phyloP scores from a whole-genome alignment of 2,329 filamentous ascomycete species.

The Paraphaeosphaeria minitans region DNA sequence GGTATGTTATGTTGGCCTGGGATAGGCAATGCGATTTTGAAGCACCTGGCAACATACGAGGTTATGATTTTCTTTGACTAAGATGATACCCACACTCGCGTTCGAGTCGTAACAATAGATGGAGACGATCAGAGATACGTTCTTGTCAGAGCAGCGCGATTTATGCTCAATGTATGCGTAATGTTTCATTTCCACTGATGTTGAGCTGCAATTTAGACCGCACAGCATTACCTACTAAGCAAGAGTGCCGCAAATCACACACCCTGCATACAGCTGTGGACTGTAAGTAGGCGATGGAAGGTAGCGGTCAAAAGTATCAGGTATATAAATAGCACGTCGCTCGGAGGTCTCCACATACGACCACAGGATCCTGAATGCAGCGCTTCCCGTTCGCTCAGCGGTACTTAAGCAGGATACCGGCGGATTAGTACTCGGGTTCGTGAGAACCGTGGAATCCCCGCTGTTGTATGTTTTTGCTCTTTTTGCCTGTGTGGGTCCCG shows the following conservation, averaged over 20 bases:
- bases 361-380: slow-evolving; percentile 9
- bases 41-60: background rate
- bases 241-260: too few species aligned
- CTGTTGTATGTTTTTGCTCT: slow-evolving; percentile 4
- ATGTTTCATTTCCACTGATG: background rate
- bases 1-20: background rate
- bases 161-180: background rate
- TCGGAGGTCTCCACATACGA: slow-evolving; percentile 4
- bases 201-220: too few species aligned
- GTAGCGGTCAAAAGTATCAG: background rate
- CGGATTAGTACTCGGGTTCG: slow-evolving; percentile 11
- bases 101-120: background rate
- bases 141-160: background rate
- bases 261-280: too few species aligned
- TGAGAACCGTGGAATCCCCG: slow-evolving; percentile 11
- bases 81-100: background rate
- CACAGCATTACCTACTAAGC: too few species aligned
- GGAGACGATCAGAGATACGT: background rate
- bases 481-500: background rate
- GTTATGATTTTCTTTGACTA: background rate
- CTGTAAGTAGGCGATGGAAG: background rate
- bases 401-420: slow-evolving; percentile 12
- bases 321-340: background rate
- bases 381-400: slow-evolving; percentile 14
- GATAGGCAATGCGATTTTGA: background rate